Conservation (phyloP, 352 stramenopile species). For the Globisporangium spiculum region DNA sequence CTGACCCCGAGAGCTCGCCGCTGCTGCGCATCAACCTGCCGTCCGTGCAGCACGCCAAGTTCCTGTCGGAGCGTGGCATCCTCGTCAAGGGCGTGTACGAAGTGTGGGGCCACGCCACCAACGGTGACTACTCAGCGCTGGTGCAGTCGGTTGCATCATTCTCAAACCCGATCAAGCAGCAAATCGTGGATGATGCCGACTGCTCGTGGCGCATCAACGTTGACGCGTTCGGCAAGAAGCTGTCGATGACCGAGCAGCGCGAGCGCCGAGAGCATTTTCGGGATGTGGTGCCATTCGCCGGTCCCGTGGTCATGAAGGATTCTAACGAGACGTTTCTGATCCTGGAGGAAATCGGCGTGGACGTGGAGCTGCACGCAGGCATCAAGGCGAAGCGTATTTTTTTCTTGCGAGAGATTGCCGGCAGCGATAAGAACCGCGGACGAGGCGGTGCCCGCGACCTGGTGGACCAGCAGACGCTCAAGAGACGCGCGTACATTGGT, state of each 20-base stretch:
- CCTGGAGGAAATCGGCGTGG: slow-evolving; percentile 71
- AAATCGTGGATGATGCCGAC: slow-evolving; percentile 38
- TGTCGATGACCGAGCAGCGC: slow-evolving; percentile 68
- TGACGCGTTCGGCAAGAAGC: slow-evolving; percentile 76
- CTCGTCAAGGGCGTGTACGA: slow-evolving; percentile 84
- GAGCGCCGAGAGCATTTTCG: slow-evolving; percentile 46
- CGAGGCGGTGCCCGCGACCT: slow-evolving; percentile 67
- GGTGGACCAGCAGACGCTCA: slow-evolving; percentile 91
- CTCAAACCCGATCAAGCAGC: slow-evolving; percentile 33
- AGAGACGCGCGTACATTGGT: slow-evolving; percentile 94
- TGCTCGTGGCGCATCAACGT: slow-evolving; percentile 78
- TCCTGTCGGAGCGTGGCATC: slow-evolving; percentile 74
- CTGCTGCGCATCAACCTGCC: slow-evolving; percentile 64
- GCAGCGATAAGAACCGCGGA: slow-evolving; percentile 70
- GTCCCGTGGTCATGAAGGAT: slow-evolving; percentile 69
- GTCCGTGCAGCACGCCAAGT: slow-evolving; percentile 59
- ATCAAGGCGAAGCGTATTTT: slow-evolving; percentile 61
- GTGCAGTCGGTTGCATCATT: slow-evolving; percentile 42
- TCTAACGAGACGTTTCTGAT: slow-evolving; percentile 68
- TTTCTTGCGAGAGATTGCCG: slow-evolving; percentile 66
- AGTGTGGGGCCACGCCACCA: slow-evolving; percentile 50
- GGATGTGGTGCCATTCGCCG: slow-evolving; percentile 58
- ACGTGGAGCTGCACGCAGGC: slow-evolving; percentile 33
- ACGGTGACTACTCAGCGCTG: slow-evolving; percentile 46
- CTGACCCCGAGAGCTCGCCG: slow-evolving; percentile 50